Base-by-base conservation (phyloP, 1,284 basidiomycete species). In the Ustilago vetiveriae region DNA sequence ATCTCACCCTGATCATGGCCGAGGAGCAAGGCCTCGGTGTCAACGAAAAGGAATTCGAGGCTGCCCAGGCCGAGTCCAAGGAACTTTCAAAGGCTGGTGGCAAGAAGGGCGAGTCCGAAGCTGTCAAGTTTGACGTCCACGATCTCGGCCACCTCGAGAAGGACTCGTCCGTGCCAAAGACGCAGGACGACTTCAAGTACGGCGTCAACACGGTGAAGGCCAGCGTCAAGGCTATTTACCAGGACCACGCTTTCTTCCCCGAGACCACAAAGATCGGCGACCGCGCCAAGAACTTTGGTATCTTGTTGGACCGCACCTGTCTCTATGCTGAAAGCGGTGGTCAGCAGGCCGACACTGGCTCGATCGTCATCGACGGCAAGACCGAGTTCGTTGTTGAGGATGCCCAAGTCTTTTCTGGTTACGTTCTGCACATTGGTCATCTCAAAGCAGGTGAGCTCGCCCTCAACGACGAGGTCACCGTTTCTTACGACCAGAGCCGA, bases 271-370 rank as follows among this genome's bases (percentile, higher is more conserved):
- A 66, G 51, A 43, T 90, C 0, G 54, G 78, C 27, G 84, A 86
- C 36, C 47, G 51, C 21, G 87, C 86, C 64, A 84, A 87, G 24
- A 84, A 86, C 13, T 92, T 98, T 79, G 96, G 95, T 53, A 81
- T 99, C 55, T 82, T 99, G 33, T 88, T 99, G 49, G 92, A 98
- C 84, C 87, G 87, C 55, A 98, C 95, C n/a, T 93, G 90, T 84
- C 96, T 98, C 83, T 99, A 98, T 77, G 95, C 95, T 24, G 95
- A 99, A 85, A 88, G 92, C 44, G 95, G 95, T 82, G 96, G 95
- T 36, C 95, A 99, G 83, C 94, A 98, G 84, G 90, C 92, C 76
- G 95, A 99, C 83, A 97, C 92, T 2, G 95, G 95, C 57, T 91
- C 90, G 73, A 91, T 98, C 71, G 88, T 94, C 35, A 91, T 97